Evolutionary conservation across 1,284 basidiomycete species (phyloP).

Genomic region (Anthracocystis setariae): DNA sequence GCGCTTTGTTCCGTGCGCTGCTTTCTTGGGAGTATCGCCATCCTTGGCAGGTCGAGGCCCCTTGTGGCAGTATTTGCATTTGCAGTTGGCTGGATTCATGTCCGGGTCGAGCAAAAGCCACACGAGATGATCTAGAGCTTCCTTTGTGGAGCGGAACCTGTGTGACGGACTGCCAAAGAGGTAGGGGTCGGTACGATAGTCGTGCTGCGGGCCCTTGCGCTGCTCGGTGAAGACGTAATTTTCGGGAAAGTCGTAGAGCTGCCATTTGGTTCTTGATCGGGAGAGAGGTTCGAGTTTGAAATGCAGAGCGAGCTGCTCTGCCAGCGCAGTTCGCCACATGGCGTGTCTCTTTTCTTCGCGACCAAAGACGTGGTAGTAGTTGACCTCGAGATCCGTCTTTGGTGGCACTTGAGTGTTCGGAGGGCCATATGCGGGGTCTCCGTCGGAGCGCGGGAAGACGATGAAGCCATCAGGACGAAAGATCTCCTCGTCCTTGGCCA

Average conservation of each 20-base stretch:
- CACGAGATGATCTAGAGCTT: constrained; percentile 40
- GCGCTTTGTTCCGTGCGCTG: constrained; percentile 18
- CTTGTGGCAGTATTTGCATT: constrained; percentile 55
- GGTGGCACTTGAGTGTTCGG: constrained; percentile 39
- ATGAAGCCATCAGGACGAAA: constrained; percentile 54
- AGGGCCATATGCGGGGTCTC: constrained; percentile 42
- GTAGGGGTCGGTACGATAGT: constrained; percentile 51
- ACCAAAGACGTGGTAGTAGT: constrained; percentile 48
- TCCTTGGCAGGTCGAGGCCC: constrained; percentile 12
- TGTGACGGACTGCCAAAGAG: constrained; percentile 47
- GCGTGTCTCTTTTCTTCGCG: constrained; percentile 35
- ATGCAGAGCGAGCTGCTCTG: constrained; percentile 29
- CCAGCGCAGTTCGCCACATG: constrained; percentile 37
- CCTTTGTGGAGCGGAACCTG: constrained; percentile 51
- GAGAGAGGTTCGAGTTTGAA: constrained; percentile 37
- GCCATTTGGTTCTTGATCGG: constrained; percentile 38
- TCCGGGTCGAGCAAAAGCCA: constrained; percentile 50
- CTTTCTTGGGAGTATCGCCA: constrained; percentile 15
- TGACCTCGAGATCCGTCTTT: constrained; percentile 44
- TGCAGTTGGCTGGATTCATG: constrained; percentile 36
- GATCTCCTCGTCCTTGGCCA: constrained; percentile 41
- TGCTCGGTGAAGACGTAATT: constrained; percentile 55
- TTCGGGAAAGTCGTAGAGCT: constrained; percentile 48
- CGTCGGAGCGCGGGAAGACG: constrained; percentile 52
- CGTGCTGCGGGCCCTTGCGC: constrained; percentile 43